phyloP scores from a whole-genome alignment of 768 basidiomycete genomes.

The Tylopilus balloui region DNA sequence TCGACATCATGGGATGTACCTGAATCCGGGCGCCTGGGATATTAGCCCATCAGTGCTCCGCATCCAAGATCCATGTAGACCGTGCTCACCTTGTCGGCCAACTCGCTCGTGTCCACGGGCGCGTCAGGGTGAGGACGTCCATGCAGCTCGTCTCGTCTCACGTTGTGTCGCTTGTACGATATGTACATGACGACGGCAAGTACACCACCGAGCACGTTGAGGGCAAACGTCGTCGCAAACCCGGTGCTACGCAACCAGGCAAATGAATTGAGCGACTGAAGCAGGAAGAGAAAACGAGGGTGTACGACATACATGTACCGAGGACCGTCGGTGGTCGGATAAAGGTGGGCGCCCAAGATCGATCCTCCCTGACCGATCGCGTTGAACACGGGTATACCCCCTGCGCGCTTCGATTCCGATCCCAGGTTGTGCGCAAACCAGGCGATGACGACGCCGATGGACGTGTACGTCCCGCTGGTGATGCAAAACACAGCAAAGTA shows the following conservation, averaged over 20 bases:
- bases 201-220: constrained; percentile 13
- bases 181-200: constrained; percentile 46
- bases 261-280: not conserved
- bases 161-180: constrained; percentile 62
- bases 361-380: constrained; percentile 77
- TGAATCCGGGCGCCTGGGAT: constrained; percentile 16
- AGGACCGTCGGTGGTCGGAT: constrained; percentile 60
- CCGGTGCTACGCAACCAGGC: constrained; percentile 37
- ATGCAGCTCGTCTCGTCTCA: constrained; percentile 45
- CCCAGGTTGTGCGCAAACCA: constrained; percentile 81
- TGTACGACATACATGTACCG: constrained; percentile 51
- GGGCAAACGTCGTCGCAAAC: constrained; percentile 46
- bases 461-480: constrained; percentile 71
- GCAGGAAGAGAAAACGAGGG: not conserved
- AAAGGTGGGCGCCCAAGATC: constrained; percentile 70
- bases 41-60: not conserved
- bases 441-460: constrained; percentile 68
- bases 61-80: too few species aligned
- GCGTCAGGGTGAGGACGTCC: constrained; percentile 45
- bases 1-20: constrained; percentile 18
- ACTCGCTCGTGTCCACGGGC: constrained; percentile 54
- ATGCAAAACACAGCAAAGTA: constrained; percentile 81
- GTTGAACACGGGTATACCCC: constrained; percentile 76
- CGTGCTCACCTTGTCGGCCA: constrained; percentile 59
- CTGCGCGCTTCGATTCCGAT: constrained; percentile 72